phyloP scores from a whole-genome alignment of 257 asterid species.

The Salvia hispanica region DNA sequence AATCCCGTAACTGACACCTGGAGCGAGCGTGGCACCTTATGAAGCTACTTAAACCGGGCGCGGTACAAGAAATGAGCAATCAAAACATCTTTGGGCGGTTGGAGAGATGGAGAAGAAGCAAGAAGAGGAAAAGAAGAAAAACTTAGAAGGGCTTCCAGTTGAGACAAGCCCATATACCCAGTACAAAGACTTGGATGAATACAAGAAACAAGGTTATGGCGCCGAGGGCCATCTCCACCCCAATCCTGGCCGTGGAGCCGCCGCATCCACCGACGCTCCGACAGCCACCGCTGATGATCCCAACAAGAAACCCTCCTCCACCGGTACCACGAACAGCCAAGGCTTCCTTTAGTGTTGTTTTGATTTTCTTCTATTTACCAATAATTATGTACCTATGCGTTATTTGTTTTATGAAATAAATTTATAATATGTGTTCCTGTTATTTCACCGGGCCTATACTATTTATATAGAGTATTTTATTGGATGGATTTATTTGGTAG shows the following conservation, averaged over 20 bases:
- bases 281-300: conserved; percentile 38
- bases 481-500: too few relatives aligned
- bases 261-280: conserved; percentile 89
- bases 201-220: conserved; percentile 80
- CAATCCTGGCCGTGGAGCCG: conserved; percentile 84
- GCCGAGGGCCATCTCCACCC: conserved; percentile 75
- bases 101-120: conserved; percentile 43
- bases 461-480: too few relatives aligned
- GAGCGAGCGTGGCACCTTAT: conserved; percentile 40
- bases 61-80: neutral
- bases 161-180: conserved; percentile 84
- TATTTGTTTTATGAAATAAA: too few relatives aligned
- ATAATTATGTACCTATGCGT: too few relatives aligned
- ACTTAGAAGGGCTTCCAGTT: conserved; percentile 61
- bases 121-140: conserved; percentile 28
- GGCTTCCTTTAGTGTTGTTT: conserved; percentile 40
- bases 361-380: neutral
- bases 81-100: neutral
- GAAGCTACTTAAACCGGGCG: conserved; percentile 5
- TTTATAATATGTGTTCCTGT: neutral
- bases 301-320: conserved; percentile 38
- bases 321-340: conserved; percentile 43
- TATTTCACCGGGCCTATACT: too few relatives aligned
- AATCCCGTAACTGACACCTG: conserved; percentile 27
- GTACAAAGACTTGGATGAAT: conserved; percentile 81